Percentiles rank a stretch among this genome's conserved stretches.
Evolutionary conservation across 1,139 yeast genomes (phyloP).

Genomic region (Williopsis jadinii): DNA sequence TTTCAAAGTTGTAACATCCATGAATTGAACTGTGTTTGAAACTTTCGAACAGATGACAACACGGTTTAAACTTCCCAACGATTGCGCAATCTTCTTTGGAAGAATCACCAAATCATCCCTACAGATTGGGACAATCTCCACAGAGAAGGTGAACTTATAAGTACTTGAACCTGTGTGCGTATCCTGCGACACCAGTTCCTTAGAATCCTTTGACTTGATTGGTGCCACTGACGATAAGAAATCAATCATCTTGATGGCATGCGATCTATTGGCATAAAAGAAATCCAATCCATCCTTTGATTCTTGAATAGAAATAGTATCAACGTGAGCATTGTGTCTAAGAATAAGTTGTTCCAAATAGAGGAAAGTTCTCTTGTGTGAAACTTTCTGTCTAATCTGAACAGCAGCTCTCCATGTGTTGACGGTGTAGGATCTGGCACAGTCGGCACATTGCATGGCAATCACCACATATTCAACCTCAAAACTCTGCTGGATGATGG

Average conservation of each 20-base stretch:
- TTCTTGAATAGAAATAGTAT: constrained; percentile 90
- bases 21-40: constrained; percentile 73
- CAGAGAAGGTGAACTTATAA: constrained; percentile 87
- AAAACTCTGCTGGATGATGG: constrained; percentile 90
- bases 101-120: constrained; percentile 91
- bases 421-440: constrained; percentile 93
- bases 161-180: constrained; percentile 85
- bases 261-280: constrained; percentile 81
- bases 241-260: constrained; percentile 91
- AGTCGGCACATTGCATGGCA: constrained; percentile 98
- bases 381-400: constrained; percentile 95
- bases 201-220: constrained; percentile 76
- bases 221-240: constrained; percentile 86
- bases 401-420: constrained; percentile 98
- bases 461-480: constrained; percentile 92
- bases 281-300: constrained; percentile 93
- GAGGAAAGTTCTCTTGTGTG: constrained; percentile 92
- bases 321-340: constrained; percentile 90
- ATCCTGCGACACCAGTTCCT: constrained; percentile 87
- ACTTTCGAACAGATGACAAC: constrained; percentile 81
- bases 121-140: constrained; percentile 96
- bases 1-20: constrained; percentile 80
- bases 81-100: constrained; percentile 78
- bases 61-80: constrained; percentile 78
- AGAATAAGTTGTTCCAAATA: constrained; percentile 91